Percentiles rank a stretch among this genome's conserved stretches.
phyloP scores from a whole-genome alignment of 805 yeast species.

The Starmerella potacharoeniae region DNA sequence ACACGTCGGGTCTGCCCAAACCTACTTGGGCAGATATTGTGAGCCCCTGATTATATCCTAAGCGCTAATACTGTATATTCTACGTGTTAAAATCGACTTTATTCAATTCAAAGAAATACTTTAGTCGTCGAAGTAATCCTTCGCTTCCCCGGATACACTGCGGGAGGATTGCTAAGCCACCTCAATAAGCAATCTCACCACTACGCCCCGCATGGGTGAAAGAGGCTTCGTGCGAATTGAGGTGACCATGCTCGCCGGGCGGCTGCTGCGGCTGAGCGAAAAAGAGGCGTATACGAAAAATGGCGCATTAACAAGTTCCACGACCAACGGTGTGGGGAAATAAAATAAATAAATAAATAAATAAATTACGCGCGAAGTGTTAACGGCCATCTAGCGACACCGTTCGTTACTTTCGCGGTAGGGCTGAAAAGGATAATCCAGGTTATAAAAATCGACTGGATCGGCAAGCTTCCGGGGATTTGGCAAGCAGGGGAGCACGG shows the following conservation, averaged over 20 bases:
- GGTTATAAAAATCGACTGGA: background rate
- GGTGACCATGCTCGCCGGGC: background rate
- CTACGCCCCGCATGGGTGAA: background rate
- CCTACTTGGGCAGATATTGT: background rate
- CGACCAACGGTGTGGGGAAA: background rate
- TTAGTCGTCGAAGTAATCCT: background rate
- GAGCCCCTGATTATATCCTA: no score
- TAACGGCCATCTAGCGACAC: background rate
- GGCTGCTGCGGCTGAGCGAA: background rate
- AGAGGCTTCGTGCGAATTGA: background rate
- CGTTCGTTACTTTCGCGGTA: constrained; percentile 22
- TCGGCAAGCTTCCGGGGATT: background rate
- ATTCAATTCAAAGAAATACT: no score
- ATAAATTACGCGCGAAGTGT: background rate
- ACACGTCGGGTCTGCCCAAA: background rate
- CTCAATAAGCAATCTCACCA: background rate
- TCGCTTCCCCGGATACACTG: background rate
- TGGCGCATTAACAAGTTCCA: background rate
- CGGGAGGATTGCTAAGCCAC: background rate
- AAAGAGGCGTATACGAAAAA: background rate
- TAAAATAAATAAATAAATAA: constrained; percentile 8
- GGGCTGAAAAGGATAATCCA: constrained; percentile 1
- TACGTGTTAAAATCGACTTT: no score
- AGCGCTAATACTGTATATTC: no score
- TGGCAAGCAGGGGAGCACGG: background rate